A percentile compares a stretch with the other conserved stretches of the same genome.
Conservation (phyloP, 495 filamentous ascomycete species). For the Penicillium desertorum region DNA sequence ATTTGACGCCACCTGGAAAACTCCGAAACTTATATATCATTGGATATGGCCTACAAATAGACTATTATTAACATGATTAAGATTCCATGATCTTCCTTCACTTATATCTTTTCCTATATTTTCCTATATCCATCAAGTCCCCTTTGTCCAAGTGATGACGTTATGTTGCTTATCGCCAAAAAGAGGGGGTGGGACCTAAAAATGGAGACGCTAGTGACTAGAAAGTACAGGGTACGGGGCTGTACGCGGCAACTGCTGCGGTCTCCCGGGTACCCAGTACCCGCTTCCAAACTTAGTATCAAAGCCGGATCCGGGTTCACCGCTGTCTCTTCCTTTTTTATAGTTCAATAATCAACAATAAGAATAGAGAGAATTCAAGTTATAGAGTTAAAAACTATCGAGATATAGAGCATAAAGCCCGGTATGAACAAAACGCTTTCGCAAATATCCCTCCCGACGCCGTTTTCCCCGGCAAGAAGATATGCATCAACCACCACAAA, state of each 20-base stretch:
- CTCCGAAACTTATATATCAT: not conserved
- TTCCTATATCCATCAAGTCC: not conserved
- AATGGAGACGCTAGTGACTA: conserved; percentile 10
- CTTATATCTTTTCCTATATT: not conserved
- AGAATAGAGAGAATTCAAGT: not conserved
- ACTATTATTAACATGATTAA: not conserved
- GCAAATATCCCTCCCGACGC: conserved; percentile 16
- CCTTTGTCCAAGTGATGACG: conserved; percentile 22
- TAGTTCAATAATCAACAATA: not conserved
- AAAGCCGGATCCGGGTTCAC: conserved; percentile 7
- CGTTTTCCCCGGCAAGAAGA: conserved; percentile 18
- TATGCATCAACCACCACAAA: conserved; percentile 11
- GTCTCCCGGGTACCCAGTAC: conserved; percentile 11
- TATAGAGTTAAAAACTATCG: not conserved
- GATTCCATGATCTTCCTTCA: conserved; percentile 1
- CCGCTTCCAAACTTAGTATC: conserved; percentile 13
- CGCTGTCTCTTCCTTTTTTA: not conserved
- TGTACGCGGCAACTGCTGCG: conserved; percentile 5
- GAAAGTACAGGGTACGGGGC: conserved; percentile 17
- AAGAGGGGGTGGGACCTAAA: conserved; percentile 33
- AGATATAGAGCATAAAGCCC: conserved; percentile 9
- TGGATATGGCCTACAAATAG: conserved; percentile 1
- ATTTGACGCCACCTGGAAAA: conserved; percentile 29
- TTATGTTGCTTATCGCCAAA: conserved; percentile 33
- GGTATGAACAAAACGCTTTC: conserved; percentile 25